Evolutionary conservation across 2,329 filamentous ascomycete genomes (phyloP), one percentile per base, ranked within the genome.

Genomic region (Pseudofabraea citricarpa): DNA sequence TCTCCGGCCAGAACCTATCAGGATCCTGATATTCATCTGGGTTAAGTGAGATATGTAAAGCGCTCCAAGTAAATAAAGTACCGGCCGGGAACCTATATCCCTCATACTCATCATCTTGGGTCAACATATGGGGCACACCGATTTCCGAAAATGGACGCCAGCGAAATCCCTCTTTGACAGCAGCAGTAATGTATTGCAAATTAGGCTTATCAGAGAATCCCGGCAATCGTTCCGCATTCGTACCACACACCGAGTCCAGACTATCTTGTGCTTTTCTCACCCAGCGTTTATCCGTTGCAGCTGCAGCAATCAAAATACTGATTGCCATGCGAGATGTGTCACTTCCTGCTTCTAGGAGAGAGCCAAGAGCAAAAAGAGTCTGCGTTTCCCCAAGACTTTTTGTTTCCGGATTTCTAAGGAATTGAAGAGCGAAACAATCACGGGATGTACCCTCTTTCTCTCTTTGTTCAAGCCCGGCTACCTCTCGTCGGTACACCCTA

Each of bases 11-110:
- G 54, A 66, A 74, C 15, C 56, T 61, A 19, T 71, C 64, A 20
- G 71, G 67, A 44, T 73, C 64, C 6, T 66, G 64, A 51, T 74
- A 74, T 46, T 72, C 71, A 19, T 56, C 59, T 6, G 68, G 63
- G 52, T 74, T 69, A 12, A 64, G 59, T 10, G 64, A 55, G 42
- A 72, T 68, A 4, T 65, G 61, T 45, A 59, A 60, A 41, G 60
- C 61, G 55, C 59, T 70, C 45, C 68, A 60, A 6, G 65, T 53
- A 31, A 72, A 67, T 6, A 64, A 59, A 1, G 69, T 67, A 18
- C 69, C 70, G 24, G 65, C 65, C 3, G 67, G 66, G 38, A 73
- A 69, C 27, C 55, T 56, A 47, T 69, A 72, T 6, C 66, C 69
- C 20, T 67, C 64, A 51, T 72, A 73, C 46, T 70, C 67, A n/a